Percentiles rank a stretch among this genome's conserved stretches.
Evolutionary conservation across 805 yeast species (phyloP).

Genomic region (Pichia phayaonensis): DNA sequence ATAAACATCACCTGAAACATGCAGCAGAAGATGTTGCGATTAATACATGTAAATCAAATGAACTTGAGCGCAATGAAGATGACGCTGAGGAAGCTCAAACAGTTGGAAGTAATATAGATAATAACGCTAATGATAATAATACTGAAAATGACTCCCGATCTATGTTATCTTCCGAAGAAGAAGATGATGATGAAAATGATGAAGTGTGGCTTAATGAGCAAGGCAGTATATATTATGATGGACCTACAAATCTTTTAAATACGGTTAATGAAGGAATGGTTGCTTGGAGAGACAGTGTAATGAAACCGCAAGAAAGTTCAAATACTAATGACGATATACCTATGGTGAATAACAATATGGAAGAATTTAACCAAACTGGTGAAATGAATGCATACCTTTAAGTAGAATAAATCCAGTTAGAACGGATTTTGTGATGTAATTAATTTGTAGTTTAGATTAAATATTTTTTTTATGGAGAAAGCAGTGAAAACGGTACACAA

Average conservation of each 20-base stretch:
- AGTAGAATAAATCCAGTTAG: neutral
- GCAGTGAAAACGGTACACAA: too few species aligned
- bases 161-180: neutral
- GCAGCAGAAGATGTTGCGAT: neutral
- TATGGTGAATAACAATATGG: neutral
- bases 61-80: neutral
- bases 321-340: neutral
- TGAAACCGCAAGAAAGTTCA: conserved; percentile 6
- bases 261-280: conserved; percentile 39
- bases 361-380: conserved; percentile 2
- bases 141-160: neutral
- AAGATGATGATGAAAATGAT: neutral
- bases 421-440: too few species aligned
- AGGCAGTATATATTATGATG: conserved; percentile 39
- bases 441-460: neutral
- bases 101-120: too few species aligned
- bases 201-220: conserved; percentile 44
- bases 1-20: neutral
- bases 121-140: neutral
- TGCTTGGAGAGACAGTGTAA: conserved; percentile 19
- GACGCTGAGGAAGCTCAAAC: neutral
- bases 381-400: conserved; percentile 9
- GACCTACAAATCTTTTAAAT: conserved; percentile 65
- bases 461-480: too few species aligned
- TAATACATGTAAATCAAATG: neutral